Evolutionary conservation across 768 basidiomycete species (phyloP).

Genomic region (Lentinula guzmanii): DNA sequence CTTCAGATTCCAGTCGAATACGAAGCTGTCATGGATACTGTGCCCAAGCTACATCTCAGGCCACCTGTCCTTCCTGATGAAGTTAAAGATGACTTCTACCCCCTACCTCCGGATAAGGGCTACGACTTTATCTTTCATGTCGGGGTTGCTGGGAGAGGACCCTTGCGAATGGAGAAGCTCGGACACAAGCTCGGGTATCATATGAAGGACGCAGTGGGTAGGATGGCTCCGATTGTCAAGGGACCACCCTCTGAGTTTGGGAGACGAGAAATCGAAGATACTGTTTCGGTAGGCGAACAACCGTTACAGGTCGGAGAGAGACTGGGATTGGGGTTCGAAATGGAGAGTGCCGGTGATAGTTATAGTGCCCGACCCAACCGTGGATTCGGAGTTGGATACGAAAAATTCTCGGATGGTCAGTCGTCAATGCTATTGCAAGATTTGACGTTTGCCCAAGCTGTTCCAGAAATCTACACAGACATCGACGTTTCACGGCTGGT

Average conservation of each 20-base stretch:
- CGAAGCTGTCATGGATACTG: slow-evolving; percentile 44
- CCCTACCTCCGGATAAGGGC: slow-evolving; percentile 38
- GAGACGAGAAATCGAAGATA: slow-evolving; percentile 28
- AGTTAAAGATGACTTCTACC: slow-evolving; percentile 20
- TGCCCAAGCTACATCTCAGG: slow-evolving; percentile 54
- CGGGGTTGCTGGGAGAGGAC: slow-evolving; percentile 60
- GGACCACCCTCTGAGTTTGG: slow-evolving; percentile 34
- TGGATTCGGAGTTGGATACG: slow-evolving; percentile 44
- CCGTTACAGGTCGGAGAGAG: slow-evolving; percentile 16
- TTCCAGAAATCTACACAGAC: slow-evolving; percentile 45
- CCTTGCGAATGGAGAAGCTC: slow-evolving; percentile 56
- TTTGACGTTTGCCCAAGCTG: too few relatives aligned
- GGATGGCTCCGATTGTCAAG: slow-evolving; percentile 46
- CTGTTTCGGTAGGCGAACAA: slow-evolving; percentile 12
- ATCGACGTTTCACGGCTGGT: slow-evolving; percentile 55
- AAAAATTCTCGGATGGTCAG: slow-evolving; percentile 37
- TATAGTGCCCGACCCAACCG: slow-evolving; percentile 29
- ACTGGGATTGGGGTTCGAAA: slow-evolving; percentile 31
- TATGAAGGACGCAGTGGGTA: slow-evolving; percentile 59
- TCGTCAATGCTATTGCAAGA: not conserved
- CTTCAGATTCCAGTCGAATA: slow-evolving; percentile 57
- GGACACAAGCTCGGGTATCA: slow-evolving; percentile 65
- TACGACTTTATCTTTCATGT: slow-evolving; percentile 72
- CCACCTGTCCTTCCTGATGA: slow-evolving; percentile 46
- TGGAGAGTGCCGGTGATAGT: slow-evolving; percentile 28